Evolutionary conservation across 1,284 basidiomycete species (phyloP).

Genomic region (Anthracocystis walkeri): DNA sequence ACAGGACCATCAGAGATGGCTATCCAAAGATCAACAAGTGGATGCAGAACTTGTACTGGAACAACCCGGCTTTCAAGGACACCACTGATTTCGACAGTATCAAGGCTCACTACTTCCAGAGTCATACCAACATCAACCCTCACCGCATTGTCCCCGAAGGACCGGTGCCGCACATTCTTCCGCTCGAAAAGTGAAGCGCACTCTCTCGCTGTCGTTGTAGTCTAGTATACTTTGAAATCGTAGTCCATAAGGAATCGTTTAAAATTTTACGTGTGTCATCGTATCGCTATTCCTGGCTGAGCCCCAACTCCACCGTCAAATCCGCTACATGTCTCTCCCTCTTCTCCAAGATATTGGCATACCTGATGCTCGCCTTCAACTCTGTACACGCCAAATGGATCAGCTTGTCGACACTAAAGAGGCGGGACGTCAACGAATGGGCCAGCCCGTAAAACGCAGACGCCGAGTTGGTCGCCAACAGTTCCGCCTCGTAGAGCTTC

Average conservation of each 20-base stretch:
- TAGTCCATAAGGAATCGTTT: too few relatives aligned
- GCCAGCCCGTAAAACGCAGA: slow-evolving; percentile 87
- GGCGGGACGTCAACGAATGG: slow-evolving; percentile 85
- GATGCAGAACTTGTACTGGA: slow-evolving; percentile 92
- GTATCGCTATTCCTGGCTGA: slow-evolving; percentile 3
- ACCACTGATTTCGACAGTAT: slow-evolving; percentile 82
- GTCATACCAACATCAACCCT: slow-evolving; percentile 66
- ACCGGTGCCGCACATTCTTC: slow-evolving; percentile 61
- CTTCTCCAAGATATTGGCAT: slow-evolving; percentile 78
- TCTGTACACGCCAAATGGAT: slow-evolving; percentile 74
- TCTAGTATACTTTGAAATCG: neutral
- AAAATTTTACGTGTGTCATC: too few relatives aligned
- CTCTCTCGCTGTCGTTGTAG: neutral
- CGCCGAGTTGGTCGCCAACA: slow-evolving; percentile 83
- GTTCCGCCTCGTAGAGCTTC: slow-evolving; percentile 82
- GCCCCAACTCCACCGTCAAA: slow-evolving; percentile 33
- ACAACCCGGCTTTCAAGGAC: slow-evolving; percentile 83
- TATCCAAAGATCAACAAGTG: slow-evolving; percentile 70
- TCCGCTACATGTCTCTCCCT: slow-evolving; percentile 73
- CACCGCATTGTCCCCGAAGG: slow-evolving; percentile 62
- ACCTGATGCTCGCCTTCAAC: slow-evolving; percentile 76
- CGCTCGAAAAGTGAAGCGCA: slow-evolving; percentile 40
- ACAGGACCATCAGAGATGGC: slow-evolving; percentile 58
- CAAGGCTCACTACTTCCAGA: slow-evolving; percentile 70
- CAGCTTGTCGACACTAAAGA: slow-evolving; percentile 91